Base-by-base conservation (phyloP, 2,329 filamentous ascomycete species). In the Epichloe sylvatica region DNA sequence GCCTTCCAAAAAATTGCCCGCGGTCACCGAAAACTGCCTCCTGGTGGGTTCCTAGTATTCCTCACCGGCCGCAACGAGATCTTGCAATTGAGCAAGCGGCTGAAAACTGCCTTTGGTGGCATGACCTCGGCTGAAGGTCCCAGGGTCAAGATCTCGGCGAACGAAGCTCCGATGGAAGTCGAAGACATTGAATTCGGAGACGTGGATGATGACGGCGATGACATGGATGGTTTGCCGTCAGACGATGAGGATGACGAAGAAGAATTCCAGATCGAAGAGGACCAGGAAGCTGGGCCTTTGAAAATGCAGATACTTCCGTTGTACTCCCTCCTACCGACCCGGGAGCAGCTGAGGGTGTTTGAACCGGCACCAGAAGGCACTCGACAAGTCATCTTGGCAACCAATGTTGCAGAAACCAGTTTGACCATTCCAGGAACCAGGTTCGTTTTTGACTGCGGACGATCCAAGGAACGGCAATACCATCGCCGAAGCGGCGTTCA, bases 381-480 rank as follows among this genome's bases (percentile, higher is more conserved):
- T 8, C 81, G 92, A 8, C 76, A 92, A 23, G 86, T 98, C 47
- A 84, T 98, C 4, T 70, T 98, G 39, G 89, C 92, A 0, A 98
- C 92, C 41, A 98, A 98, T 65, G 88, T 98, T 42, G 92, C 92
- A 0, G 92, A 98, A 67, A 98, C 92, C 0, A 94, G 86, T 77
- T 75, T 98, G 62, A 98, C 92, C 0, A 98, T 98, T 51, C 91
- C 92, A 0, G 90, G 89, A 2, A 90, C 94, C 53, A 81, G 87
- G 52, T 98, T 96, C 61, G 92, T 98, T 8, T 96, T 98, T 54
- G 91, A 97, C 65, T 90, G 86, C 56, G 92, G 92, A 35, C 77
- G 94, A 46, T 84, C 86, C 36, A 98, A 98, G 65, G 90, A 96
- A 64, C 84, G 91, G 54, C 85, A 83, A 51, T 97, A 92, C 60